Percentiles rank a stretch among this genome's conserved stretches.
These are phyloP conservation scores for Hansenula lynferdii DNA, from an alignment of 1,139 yeast genomes.

Conservation along the genomic window DNA sequence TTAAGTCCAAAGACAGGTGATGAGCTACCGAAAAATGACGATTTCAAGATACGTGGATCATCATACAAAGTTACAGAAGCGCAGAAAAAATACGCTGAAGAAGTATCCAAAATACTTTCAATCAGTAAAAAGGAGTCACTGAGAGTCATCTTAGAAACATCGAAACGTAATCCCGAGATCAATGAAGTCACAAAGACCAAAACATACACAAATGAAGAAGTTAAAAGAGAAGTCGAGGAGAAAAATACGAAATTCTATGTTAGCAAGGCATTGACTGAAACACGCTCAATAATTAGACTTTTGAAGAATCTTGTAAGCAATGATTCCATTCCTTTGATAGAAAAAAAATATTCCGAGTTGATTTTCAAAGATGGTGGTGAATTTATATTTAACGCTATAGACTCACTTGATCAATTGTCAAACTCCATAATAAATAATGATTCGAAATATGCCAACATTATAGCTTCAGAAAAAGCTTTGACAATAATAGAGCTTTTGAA, in stretches of 20 bases:
- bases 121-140: constrained; percentile 39
- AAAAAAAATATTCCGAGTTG: constrained; percentile 18
- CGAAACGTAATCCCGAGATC: constrained; percentile 36
- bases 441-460: constrained; percentile 12
- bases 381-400: constrained; percentile 13
- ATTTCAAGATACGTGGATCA: constrained; percentile 14
- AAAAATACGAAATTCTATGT: constrained; percentile 27
- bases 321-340: constrained; percentile 12
- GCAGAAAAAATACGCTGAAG: constrained; percentile 19
- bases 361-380: constrained; percentile 25
- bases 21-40: constrained; percentile 7
- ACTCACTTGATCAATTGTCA: constrained; percentile 4
- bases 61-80: constrained; percentile 6
- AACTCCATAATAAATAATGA: constrained; percentile 29
- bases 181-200: constrained; percentile 26
- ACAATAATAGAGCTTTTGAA: constrained; percentile 39
- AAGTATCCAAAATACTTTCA: constrained; percentile 30
- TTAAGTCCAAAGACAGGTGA: constrained; percentile 25
- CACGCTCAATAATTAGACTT: constrained; percentile 28
- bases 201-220: neutral
- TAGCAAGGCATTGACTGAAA: constrained; percentile 38
- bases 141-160: constrained; percentile 40
- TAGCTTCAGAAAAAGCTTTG: constrained; percentile 30
- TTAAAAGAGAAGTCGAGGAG: constrained; percentile 12
- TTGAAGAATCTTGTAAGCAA: constrained; percentile 13